Base-by-base conservation (phyloP, 2,329 filamentous ascomycete genomes). In the Zymoseptoria tritici region DNA sequence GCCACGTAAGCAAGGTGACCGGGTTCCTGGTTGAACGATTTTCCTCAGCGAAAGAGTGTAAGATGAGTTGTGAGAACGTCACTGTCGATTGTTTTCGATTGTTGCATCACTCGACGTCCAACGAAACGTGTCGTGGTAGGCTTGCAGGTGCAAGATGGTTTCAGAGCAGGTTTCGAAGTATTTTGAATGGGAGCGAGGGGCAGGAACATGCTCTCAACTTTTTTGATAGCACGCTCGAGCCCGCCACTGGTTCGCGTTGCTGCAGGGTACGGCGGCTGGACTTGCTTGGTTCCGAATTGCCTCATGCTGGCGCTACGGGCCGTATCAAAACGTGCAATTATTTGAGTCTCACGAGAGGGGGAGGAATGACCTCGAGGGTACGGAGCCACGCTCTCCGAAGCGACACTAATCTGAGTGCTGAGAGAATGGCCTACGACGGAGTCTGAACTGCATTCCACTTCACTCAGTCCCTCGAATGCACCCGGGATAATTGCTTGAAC, bases 401-500 rank as follows among this genome's bases (percentile, higher is more conserved):
- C 26, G 26, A 29, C 8, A 9, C 26, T 29, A 6, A 29, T 29
- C 4, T 24, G 26, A 8, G 26, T 29, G 26, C 26, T 9, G 7
- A 29, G 24, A 26, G 22, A 29, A 9, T 29, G 6, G 9, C 8
- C 26, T 8, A 29, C 26, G 7, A 29, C 26, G 26, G 7, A 6
- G 26, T 29, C 26, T 29, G 7, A 29, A 46, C 36, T 46, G 13
- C 11, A 46, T 16, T n/a, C 36, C 16, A 16, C 36, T 5, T 46
- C 5, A 46, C 13, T 5, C 36, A 46, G 4, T 16, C 36, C 36
- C 36, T 46, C 16, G 13, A 46, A 7, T 9, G 16, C 36, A n/a
- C 2, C 16, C 36, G 13, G 5, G 13, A 16, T 4, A n/a, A 46
- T 16, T 46, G 20, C 49, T 62, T 57, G 62, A 64, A 66, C 64